Evolutionary conservation across 345 rosid genomes (phyloP).

Genomic region (Geranium brycei): DNA sequence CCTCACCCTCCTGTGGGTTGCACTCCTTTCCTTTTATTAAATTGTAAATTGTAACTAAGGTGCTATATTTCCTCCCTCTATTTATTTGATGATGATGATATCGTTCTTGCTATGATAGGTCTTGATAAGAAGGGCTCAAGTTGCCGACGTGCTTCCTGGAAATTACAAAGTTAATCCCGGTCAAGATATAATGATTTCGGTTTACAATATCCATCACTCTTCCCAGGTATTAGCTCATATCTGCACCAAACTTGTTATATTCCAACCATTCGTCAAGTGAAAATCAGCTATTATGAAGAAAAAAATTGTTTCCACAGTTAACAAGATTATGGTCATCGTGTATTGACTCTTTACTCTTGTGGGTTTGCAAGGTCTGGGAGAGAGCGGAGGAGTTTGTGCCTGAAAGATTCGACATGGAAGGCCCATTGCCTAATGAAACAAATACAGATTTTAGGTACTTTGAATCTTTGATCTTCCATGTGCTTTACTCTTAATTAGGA

Average conservation of each 20-base stretch:
- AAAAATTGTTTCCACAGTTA: neutral
- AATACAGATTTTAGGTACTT: conserved; percentile 78
- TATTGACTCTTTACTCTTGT: neutral
- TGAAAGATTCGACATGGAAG: conserved; percentile 64
- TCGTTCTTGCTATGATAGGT: conserved; percentile 27
- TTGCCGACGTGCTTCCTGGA: conserved; percentile 84
- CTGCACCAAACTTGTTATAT: neutral
- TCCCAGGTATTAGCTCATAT: conserved; percentile 37
- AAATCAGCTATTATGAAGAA: too few relatives aligned
- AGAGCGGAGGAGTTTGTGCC: conserved; percentile 83
- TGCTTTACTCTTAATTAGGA: neutral
- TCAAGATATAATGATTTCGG: conserved; percentile 95
- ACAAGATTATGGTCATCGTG: neutral
- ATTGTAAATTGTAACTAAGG: neutral
- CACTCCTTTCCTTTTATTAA: conserved; percentile 8
- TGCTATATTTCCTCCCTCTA: neutral
- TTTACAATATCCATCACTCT: conserved; percentile 85
- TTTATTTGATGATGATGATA: neutral
- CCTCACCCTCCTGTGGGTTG: conserved; percentile 95
- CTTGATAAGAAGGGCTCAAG: conserved; percentile 78
- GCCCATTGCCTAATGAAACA: conserved; percentile 76
- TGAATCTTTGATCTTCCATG: conserved; percentile 6
- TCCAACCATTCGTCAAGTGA: neutral
- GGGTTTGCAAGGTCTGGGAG: conserved; percentile 69
- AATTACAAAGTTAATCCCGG: conserved; percentile 72